A percentile compares a stretch with the other conserved stretches of the same genome.
Evolutionary conservation across 768 basidiomycete species (phyloP).

Genomic region (Paxillus rubicundulus): DNA sequence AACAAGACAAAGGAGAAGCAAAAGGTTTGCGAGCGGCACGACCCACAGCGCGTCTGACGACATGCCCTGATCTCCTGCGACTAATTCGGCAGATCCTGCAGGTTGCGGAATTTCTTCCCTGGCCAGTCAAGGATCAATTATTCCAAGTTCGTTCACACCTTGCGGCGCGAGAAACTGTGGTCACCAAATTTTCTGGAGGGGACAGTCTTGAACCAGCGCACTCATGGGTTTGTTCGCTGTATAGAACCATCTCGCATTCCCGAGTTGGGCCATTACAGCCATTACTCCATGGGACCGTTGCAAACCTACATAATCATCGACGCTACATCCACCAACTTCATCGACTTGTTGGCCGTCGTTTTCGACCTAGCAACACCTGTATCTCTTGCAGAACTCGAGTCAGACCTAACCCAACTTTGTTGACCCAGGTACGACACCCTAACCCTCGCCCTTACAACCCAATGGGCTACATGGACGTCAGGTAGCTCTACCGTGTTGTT

Average conservation of each 20-base stretch:
- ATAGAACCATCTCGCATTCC: conserved; percentile 71
- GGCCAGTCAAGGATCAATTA: conserved; percentile 82
- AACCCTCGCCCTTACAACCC: no score
- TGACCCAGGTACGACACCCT: no score
- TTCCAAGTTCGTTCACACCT: conserved; percentile 69
- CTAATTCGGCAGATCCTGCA: conserved; percentile 86
- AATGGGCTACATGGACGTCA: no score
- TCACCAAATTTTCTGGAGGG: conserved; percentile 95
- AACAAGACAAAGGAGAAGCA: conserved; percentile 3
- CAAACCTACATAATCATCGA: no score
- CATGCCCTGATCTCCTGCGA: conserved; percentile 86
- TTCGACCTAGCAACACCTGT: no score
- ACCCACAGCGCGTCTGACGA: conserved; percentile 82
- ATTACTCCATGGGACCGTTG: conserved; percentile 48
- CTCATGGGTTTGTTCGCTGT: conserved; percentile 60
- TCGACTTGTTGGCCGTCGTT: no score
- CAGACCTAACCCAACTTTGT: no score
- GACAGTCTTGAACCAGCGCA: conserved; percentile 93
- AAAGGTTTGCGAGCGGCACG: conserved; percentile 80
- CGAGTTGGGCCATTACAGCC: conserved; percentile 81
- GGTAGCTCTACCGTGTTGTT: no score
- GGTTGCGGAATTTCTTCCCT: conserved; percentile 95
- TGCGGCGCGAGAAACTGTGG: conserved; percentile 63
- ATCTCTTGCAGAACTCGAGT: no score
- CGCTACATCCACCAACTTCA: no score